Percentiles rank a stretch among this genome's conserved stretches.
These are phyloP conservation scores for Phytophthora podocarpi DNA, from an alignment of 352 stramenopile genomes.

Conservation along the genomic window DNA sequence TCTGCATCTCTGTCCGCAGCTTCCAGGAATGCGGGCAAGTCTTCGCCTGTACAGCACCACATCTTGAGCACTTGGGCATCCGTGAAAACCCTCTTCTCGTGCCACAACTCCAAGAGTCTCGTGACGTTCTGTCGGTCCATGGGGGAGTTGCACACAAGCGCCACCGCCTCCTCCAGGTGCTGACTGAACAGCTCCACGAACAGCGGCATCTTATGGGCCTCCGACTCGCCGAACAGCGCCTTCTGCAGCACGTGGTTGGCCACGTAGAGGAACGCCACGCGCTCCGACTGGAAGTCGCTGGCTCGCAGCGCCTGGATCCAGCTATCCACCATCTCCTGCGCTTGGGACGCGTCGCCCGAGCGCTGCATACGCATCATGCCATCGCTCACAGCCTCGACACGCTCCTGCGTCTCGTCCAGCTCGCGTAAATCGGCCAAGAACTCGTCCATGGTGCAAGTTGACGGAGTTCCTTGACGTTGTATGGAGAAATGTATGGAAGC, in stretches of 20 bases:
- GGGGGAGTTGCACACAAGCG: slow-evolving; percentile 83
- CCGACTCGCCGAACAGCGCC: slow-evolving; percentile 44
- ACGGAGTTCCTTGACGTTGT: no score
- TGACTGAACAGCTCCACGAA: slow-evolving; percentile 43
- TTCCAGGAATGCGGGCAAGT: slow-evolving; percentile 60
- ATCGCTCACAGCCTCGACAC: slow-evolving; percentile 80
- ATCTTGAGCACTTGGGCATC: slow-evolving; percentile 67
- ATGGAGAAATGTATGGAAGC: no score
- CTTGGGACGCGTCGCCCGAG: slow-evolving; percentile 30
- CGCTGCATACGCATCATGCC: slow-evolving; percentile 64
- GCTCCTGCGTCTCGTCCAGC: slow-evolving; percentile 84
- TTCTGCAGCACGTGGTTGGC: slow-evolving; percentile 88
- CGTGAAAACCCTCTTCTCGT: slow-evolving; percentile 71
- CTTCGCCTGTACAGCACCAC: slow-evolving; percentile 82
- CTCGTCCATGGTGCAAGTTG: no score
- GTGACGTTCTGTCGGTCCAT: slow-evolving; percentile 83
- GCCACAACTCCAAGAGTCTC: slow-evolving; percentile 75
- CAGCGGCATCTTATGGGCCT: slow-evolving; percentile 14
- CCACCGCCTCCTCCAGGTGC: slow-evolving; percentile 75
- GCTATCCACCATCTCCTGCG: slow-evolving; percentile 58
- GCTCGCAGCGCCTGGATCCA: slow-evolving; percentile 72
- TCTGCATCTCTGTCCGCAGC: slow-evolving; percentile 16
- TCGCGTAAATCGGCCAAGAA: slow-evolving; percentile 77
- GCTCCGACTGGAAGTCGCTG: slow-evolving; percentile 82
- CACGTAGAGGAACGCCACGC: slow-evolving; percentile 83